phyloP scores from a whole-genome alignment of 139 green algal species.

The Tetraselmis striata region DNA sequence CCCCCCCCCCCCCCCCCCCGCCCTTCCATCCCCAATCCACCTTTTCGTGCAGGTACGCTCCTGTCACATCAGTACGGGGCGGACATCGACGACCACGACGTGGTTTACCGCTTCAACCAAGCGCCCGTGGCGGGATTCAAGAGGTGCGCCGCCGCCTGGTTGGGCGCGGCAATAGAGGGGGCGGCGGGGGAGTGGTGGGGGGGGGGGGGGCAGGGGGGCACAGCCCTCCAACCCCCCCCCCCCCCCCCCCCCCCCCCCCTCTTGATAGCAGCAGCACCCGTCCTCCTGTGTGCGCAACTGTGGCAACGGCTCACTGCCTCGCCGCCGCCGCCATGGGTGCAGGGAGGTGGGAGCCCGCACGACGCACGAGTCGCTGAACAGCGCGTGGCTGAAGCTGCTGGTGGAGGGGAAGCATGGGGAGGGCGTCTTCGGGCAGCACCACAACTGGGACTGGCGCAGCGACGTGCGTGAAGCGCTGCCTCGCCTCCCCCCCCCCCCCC shows the following conservation, averaged over 20 bases:
- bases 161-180: too few species aligned
- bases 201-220: background rate
- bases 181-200: too few species aligned
- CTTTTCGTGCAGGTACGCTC: background rate
- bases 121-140: background rate
- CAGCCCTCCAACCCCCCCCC: background rate
- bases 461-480: too few species aligned
- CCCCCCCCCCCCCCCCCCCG: too few species aligned
- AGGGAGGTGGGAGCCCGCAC: background rate
- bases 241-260: too few species aligned
- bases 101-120: constrained; percentile 17
- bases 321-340: too few species aligned
- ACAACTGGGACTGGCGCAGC: background rate
- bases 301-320: background rate
- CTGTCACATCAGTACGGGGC: background rate
- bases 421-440: background rate
- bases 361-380: constrained; percentile 21
- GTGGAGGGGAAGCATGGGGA: constrained; percentile 6
- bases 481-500: too few species aligned
- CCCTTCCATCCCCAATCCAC: background rate
- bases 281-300: background rate
- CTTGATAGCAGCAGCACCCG: background rate
- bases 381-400: constrained; percentile 16
- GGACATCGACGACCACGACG: constrained; percentile 13
- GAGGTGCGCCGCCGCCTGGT: background rate